Base-by-base conservation (phyloP, 1,284 basidiomycete species). In the Ustilago cynodontis region DNA sequence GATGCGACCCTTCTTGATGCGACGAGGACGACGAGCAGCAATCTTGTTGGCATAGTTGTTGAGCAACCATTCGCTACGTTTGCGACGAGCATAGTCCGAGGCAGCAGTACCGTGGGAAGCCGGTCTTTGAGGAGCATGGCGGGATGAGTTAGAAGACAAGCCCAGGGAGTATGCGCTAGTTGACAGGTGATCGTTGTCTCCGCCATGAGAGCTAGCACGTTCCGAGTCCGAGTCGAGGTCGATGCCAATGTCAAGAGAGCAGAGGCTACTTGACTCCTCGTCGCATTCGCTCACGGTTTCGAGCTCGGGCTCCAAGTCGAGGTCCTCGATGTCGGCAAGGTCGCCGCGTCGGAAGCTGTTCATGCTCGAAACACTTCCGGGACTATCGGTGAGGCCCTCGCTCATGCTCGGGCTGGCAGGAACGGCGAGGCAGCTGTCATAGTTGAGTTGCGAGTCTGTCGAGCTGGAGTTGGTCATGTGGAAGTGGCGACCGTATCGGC, bases 261-360 rank as follows among this genome's bases (percentile, higher is more conserved):
- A 76, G 13, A 81, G 70, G 37, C 77, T 70, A 63, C 69, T 78
- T 1, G 65, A 69, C 61, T 82, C 82, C 41, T 82, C 82, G 53
- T 83, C 82, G 66, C 69, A 64, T 53, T 85, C 82, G 51, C 72
- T 79, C 26, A 81, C 81, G 10, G 78, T 80, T 54, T 84, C 80
- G 24, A 85, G 78, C 53, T 85, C 83, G 10, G 77, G 80, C 52
- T 84, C 82, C 11, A 81, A 66, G 50, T 83, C 80, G 24, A 82
- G 70, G 47, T 85, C 83, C 50, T 85, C 83, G 18, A 82, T 79
- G 62, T 85, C 83, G 29, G 81, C 81, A 28, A 79, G 67, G 18
- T 85, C 82, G 49, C 83, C 83, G 28, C 76, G 78, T 41, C 74
- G 73, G 43, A 77, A 80, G 49, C 79, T 81, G 65, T 57, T 78